A percentile compares a stretch with the other conserved stretches of the same genome.
phyloP scores from a whole-genome alignment of 352 stramenopile genomes.

The Phytophthora podocarpi region DNA sequence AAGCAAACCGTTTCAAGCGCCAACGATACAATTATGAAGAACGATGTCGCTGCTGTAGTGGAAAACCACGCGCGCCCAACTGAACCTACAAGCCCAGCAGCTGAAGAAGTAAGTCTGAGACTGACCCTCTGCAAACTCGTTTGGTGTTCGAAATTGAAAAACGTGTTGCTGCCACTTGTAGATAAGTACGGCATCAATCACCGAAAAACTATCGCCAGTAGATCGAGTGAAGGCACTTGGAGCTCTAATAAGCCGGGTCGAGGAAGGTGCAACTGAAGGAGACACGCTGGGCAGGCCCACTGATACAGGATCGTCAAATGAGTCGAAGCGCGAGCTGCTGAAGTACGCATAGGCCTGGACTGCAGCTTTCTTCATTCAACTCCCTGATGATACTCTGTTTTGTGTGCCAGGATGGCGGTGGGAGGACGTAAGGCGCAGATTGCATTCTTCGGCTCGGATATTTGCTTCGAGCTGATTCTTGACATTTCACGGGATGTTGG shows the following conservation, averaged over 20 bases:
- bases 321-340: slow-evolving; percentile 76
- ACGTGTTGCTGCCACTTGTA: slow-evolving; percentile 1
- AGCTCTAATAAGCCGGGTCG: slow-evolving; percentile 59
- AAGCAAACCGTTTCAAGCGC: slow-evolving; percentile 3
- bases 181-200: slow-evolving; percentile 19
- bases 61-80: not conserved
- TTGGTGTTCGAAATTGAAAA: not conserved
- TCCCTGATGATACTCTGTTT: not conserved
- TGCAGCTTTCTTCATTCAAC: no score
- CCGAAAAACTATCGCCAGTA: slow-evolving; percentile 50
- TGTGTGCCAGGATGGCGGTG: slow-evolving; percentile 58
- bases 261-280: slow-evolving; percentile 64
- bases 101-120: slow-evolving; percentile 23
- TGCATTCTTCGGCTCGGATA: slow-evolving; percentile 74
- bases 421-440: slow-evolving; percentile 74
- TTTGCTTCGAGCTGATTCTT: slow-evolving; percentile 79
- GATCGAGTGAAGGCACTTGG: slow-evolving; percentile 64
- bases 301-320: slow-evolving; percentile 40
- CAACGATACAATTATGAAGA: not conserved
- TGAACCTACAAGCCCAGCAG: not conserved
- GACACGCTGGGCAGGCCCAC: slow-evolving; percentile 41
- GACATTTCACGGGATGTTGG: slow-evolving; percentile 67
- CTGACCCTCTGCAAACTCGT: no score
- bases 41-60: not conserved
- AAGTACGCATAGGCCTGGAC: no score